Evolutionary conservation across 2,329 filamentous ascomycete genomes (phyloP).

Genomic region (Microdochium bolleyi): DNA sequence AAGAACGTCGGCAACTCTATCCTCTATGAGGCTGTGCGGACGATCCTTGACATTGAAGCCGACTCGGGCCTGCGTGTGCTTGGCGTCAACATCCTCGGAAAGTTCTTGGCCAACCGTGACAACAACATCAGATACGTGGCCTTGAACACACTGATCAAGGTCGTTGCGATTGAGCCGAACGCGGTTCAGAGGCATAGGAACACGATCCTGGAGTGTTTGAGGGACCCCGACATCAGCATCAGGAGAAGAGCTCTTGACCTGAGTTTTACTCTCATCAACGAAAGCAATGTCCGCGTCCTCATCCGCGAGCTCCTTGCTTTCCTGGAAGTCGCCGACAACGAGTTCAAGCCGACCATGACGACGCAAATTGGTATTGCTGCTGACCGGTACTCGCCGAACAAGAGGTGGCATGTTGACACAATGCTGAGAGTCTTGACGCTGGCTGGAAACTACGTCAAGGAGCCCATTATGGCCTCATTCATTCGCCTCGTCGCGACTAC

Average conservation of each 20-base stretch:
- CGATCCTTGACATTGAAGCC: conserved; percentile 95
- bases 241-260: conserved; percentile 89
- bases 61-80: conserved; percentile 91
- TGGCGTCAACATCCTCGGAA: conserved; percentile 96
- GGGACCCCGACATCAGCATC: conserved; percentile 98
- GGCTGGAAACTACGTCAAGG: conserved; percentile 94
- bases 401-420: conserved; percentile 97
- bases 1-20: conserved; percentile 99
- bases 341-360: conserved; percentile 98
- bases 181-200: conserved; percentile 95
- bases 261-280: conserved; percentile 97
- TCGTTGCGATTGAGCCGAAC: conserved; percentile 95
- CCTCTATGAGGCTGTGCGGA: conserved; percentile 92
- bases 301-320: conserved; percentile 92
- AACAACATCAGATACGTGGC: conserved; percentile 99
- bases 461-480: conserved; percentile 95
- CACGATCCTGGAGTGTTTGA: conserved; percentile 90
- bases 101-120: conserved; percentile 96
- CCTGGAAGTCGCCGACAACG: conserved; percentile 92
- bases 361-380: conserved; percentile 96
- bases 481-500: conserved; percentile 92
- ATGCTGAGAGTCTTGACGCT: conserved; percentile 91
- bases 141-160: conserved; percentile 93
- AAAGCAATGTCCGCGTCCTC: conserved; percentile 87
- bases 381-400: conserved; percentile 91